Conservation (phyloP, 176 grass and related monocot genomes). For the Typha latifolia region DNA sequence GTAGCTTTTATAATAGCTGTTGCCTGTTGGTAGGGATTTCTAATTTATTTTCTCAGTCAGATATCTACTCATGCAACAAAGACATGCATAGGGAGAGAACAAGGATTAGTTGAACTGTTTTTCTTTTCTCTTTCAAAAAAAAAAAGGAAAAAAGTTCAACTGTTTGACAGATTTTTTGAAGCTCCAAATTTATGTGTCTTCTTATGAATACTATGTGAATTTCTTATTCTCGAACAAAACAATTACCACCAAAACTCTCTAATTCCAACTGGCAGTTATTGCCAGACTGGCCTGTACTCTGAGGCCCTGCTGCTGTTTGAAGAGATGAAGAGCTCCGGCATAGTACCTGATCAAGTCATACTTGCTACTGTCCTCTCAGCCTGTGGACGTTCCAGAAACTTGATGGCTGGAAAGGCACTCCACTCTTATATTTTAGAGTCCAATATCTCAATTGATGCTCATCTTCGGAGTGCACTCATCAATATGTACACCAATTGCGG, state of each 20-base stretch:
- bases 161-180: background rate
- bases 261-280: conserved; percentile 53
- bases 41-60: background rate
- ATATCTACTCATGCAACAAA: too few species aligned
- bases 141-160: too few species aligned
- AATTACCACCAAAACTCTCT: conserved; percentile 17
- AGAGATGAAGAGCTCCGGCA: conserved; percentile 64
- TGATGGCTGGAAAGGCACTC: conserved; percentile 36
- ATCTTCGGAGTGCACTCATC: conserved; percentile 59
- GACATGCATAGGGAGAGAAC: too few species aligned
- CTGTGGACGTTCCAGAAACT: conserved; percentile 39
- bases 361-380: conserved; percentile 57
- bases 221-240: background rate
- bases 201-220: background rate
- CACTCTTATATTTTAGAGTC: conserved; percentile 65
- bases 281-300: conserved; percentile 41
- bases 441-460: conserved; percentile 25
- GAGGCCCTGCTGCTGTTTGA: conserved; percentile 60
- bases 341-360: conserved; percentile 57
- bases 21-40: background rate
- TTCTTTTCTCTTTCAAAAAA: too few species aligned
- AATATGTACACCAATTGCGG: conserved; percentile 60
- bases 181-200: background rate
- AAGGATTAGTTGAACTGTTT: too few species aligned
- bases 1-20: too few species aligned